Conservation (phyloP, 805 yeast species). For the Candida krabiensis region DNA sequence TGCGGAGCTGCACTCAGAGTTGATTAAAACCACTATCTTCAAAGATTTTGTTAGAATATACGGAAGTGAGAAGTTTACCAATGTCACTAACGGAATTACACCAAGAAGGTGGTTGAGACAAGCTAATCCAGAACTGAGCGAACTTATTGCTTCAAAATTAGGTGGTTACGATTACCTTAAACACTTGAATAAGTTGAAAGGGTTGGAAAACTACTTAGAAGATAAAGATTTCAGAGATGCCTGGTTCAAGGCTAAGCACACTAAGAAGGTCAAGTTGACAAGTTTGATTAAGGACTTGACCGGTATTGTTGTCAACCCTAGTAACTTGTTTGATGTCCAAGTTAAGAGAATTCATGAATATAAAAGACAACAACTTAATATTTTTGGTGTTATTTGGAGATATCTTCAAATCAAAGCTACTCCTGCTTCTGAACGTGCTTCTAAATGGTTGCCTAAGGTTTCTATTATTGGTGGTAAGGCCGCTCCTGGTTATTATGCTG, state of each 20-base stretch:
- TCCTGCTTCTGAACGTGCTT: slow-evolving; percentile 57
- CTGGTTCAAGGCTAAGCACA: slow-evolving; percentile 72
- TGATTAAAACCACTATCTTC: slow-evolving; percentile 85
- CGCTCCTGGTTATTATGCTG: slow-evolving; percentile 98
- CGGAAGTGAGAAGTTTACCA: slow-evolving; percentile 81
- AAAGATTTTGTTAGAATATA: slow-evolving; percentile 83
- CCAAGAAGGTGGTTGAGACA: slow-evolving; percentile 96
- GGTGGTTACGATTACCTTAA: slow-evolving; percentile 70
- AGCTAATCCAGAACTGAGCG: slow-evolving; percentile 81
- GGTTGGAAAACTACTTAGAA: slow-evolving; percentile 62
- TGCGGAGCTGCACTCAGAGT: slow-evolving; percentile 91
- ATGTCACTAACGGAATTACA: slow-evolving; percentile 93
- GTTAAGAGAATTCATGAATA: slow-evolving; percentile 95
- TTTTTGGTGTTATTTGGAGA: slow-evolving; percentile 84
- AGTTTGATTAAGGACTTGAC: slow-evolving; percentile 62
- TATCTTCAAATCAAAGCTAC: slow-evolving; percentile 74
- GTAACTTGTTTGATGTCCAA: slow-evolving; percentile 84
- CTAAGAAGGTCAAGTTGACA: slow-evolving; percentile 70
- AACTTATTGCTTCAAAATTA: slow-evolving; percentile 69
- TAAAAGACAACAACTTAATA: slow-evolving; percentile 91
- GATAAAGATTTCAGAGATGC: slow-evolving; percentile 63
- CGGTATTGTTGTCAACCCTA: slow-evolving; percentile 63
- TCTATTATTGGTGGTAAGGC: slow-evolving; percentile 91
- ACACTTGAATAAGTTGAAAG: slow-evolving; percentile 65
- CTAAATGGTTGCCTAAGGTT: slow-evolving; percentile 69